phyloP scores from a whole-genome alignment of 192 early-diverging fungal genomes.

The Podila minutissima region DNA sequence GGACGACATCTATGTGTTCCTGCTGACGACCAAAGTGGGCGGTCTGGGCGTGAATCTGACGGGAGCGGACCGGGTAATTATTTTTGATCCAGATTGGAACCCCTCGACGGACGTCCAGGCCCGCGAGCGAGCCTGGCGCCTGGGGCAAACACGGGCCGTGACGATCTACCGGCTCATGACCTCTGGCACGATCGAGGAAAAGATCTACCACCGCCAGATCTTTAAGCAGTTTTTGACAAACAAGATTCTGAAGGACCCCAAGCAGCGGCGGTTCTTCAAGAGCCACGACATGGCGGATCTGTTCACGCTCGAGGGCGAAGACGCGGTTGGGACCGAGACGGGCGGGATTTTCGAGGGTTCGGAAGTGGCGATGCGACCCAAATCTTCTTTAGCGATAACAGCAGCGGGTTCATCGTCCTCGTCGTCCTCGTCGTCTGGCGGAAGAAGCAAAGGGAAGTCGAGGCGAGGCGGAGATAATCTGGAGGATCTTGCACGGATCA shows the following conservation, averaged over 20 bases:
- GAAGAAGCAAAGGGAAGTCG: conserved; percentile 10
- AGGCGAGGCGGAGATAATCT: conserved; percentile 24
- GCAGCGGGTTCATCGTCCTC: not conserved
- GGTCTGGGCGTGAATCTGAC: conserved; percentile 96
- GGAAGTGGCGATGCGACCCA: conserved; percentile 60
- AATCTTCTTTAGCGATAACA: conserved; percentile 10
- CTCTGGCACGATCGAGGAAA: conserved; percentile 93
- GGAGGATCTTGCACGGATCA: conserved; percentile 25
- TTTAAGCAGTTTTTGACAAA: conserved; percentile 98
- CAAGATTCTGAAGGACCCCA: conserved; percentile 93
- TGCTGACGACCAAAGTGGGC: conserved; percentile 98
- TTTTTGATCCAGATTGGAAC: conserved; percentile 99
- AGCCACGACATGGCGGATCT: conserved; percentile 85
- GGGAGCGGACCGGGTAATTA: conserved; percentile 91
- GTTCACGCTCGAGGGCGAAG: conserved; percentile 76
- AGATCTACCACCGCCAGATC: conserved; percentile 97
- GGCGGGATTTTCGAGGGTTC: conserved; percentile 83
- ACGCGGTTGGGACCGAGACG: conserved; percentile 79
- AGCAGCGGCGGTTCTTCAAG: conserved; percentile 91
- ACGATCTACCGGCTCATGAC: conserved; percentile 97
- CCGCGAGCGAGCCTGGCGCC: conserved; percentile 93
- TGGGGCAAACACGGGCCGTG: conserved; percentile 90
- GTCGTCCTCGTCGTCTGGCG: not conserved
- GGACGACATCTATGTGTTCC: conserved; percentile 80
- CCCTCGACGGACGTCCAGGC: conserved; percentile 97